A percentile compares a stretch with the other conserved stretches of the same genome.
Conservation (phyloP, 2,329 filamentous ascomycete species). For the Arthrobotrys musiformis region DNA sequence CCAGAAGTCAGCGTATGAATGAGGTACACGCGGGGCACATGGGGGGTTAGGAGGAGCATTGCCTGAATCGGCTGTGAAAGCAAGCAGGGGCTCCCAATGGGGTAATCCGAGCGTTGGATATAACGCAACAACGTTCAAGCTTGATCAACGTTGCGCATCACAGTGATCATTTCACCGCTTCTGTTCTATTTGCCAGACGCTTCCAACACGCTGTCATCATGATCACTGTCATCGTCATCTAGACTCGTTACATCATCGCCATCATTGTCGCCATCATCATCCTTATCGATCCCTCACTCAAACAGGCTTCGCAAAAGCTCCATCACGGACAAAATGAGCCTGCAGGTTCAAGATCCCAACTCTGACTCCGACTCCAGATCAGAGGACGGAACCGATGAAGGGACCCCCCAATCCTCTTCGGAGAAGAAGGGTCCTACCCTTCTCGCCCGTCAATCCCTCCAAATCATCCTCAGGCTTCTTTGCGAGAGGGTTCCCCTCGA, state of each 20-base stretch:
- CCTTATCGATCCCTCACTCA: not conserved
- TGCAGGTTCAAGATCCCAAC: too few relatives aligned
- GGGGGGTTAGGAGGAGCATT: too few relatives aligned
- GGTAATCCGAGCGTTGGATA: too few relatives aligned
- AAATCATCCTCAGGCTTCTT: not conserved
- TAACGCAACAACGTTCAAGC: too few relatives aligned
- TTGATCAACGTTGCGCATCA: too few relatives aligned
- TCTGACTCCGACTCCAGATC: too few relatives aligned
- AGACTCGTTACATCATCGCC: too few relatives aligned
- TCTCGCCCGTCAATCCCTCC: not conserved
- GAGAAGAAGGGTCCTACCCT: not conserved
- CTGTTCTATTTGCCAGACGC: not conserved
- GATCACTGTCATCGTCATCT: not conserved
- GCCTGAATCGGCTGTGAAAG: too few relatives aligned
- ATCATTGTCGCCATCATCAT: not conserved
- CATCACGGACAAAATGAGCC: not conserved
- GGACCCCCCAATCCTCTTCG: not conserved
- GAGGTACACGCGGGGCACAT: too few relatives aligned
- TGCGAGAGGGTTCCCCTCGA: conserved; percentile 14
- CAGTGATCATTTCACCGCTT: not conserved
- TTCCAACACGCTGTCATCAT: not conserved
- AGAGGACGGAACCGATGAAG: not conserved
- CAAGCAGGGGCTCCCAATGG: too few relatives aligned
- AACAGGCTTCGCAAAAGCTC: too few relatives aligned
- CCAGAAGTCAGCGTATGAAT: too few relatives aligned